These are phyloP conservation scores for Myriangium duriaei DNA, from an alignment of 2,329 filamentous ascomycete species.

Conservation along the genomic window DNA sequence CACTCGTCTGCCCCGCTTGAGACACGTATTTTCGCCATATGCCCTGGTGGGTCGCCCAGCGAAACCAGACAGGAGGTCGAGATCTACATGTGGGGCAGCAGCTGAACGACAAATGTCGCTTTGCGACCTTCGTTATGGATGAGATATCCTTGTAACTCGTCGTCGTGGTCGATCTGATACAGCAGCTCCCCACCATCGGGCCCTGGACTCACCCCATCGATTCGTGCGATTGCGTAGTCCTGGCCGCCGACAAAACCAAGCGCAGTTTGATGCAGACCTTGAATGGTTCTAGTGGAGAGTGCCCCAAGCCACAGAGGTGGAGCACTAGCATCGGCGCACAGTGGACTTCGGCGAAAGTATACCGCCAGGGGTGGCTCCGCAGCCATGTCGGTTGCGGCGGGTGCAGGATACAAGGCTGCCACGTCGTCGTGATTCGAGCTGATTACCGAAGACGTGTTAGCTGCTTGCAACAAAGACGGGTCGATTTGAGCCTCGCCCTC, in stretches of 20 bases:
- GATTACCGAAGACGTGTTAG: constrained; percentile 36
- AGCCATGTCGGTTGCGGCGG: constrained; percentile 10
- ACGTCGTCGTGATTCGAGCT: constrained; percentile 13
- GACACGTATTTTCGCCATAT: too few species aligned
- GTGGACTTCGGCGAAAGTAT: constrained; percentile 56
- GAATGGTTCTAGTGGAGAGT: constrained; percentile 44
- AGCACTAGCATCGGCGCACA: constrained; percentile 43
- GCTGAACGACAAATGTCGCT: constrained; percentile 33
- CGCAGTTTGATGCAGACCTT: constrained; percentile 51
- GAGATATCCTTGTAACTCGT: constrained; percentile 61
- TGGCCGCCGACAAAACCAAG: constrained; percentile 48
- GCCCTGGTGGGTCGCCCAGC: too few species aligned
- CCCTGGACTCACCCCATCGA: constrained; percentile 55
- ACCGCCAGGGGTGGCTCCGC: constrained; percentile 39
- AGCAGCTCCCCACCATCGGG: constrained; percentile 47
- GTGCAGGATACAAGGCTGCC: constrained; percentile 10
- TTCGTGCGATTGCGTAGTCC: constrained; percentile 43
- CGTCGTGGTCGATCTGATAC: constrained; percentile 55
- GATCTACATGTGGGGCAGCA: constrained; percentile 12
- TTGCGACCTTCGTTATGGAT: constrained; percentile 47
- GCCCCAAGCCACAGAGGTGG: constrained; percentile 53
- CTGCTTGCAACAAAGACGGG: constrained; percentile 47
- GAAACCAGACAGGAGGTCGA: too few species aligned
- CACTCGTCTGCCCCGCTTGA: too few species aligned
- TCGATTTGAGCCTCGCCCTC: constrained; percentile 47